Evolutionary conservation across 495 filamentous ascomycete species (phyloP), one percentile per base, ranked within the genome.

Genomic region (Penicillium nucicola): DNA sequence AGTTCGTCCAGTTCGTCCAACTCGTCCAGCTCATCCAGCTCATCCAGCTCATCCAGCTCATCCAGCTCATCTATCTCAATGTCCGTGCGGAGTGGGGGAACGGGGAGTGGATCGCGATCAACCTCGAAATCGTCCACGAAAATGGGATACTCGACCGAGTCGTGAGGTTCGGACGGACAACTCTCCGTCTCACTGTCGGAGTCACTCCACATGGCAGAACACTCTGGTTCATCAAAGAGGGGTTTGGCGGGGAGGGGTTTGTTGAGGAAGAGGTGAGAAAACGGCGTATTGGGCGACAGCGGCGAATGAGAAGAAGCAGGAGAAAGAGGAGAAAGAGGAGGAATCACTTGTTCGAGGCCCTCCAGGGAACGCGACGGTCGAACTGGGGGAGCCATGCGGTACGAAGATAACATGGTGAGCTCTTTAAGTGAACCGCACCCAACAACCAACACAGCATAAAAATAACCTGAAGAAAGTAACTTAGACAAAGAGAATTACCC

Each of bases 341-440:
- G 71, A 13, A 76, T 58, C 13, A 70, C 67, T 50, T 58, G 60
- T 41, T 76, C 73, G 14, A 76, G 51, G n/a, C 73, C 73, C 52
- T 75, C 71, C 10, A 75, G 64, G 2, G 73, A 74, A 23, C 61
- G 65, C 28, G 69, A 75, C 0, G 66, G 65, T 35, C 64, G 65
- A 14, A 72, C 57, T 11, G 70, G 69, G 13, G 72, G 69, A n/a
- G 70, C 64, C 43, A 56, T 61, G 43, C 61, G 59, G 17, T 55
- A 35, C 22, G 55, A 46, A 12, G 60, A 56, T 23, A 61, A 43
- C 66, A 70, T 71, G n/a, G n/a, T n/a, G n/a, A n/a, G n/a, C n/a
- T n/a, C n/a, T n/a, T n/a, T n/a, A n/a, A n/a, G n/a, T n/a, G n/a
- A 28, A 5, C 5, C 25, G 7, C 6, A 9, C 7, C 25, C 25